Base-by-base conservation (phyloP, 495 filamentous ascomycete species). In the Talaromyces thailandensis region DNA sequence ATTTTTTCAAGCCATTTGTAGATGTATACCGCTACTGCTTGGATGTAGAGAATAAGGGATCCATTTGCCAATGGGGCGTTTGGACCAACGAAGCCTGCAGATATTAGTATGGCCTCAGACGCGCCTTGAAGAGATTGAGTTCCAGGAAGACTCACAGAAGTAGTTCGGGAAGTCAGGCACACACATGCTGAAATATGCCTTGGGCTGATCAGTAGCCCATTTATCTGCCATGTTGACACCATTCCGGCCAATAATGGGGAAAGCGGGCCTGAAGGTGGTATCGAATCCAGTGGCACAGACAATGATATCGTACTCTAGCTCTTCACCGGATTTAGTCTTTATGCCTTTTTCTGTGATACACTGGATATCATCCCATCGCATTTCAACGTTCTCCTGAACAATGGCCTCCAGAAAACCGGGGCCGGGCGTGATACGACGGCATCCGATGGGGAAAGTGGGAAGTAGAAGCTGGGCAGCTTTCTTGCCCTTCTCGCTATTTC, bases 11-110 rank as follows among this genome's bases (percentile, higher is more conserved):
- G 64, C 26, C 74, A 63, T 63, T 75, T 71, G 43, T 72, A 59
- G 63, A 79, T 73, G 66, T 79, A 79, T 60, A 74, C 73, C 3
- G 71, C 75, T n/a, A 71, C 67, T 12, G 65, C 69, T 60, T 78
- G 76, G 25, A 74, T 68, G 21, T 64, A 69, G 40, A 68, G 64
- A 32, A 72, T 66, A 3, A 70, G 56, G 1, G 68, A 65, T 6
- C 70, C 71, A 53, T 52, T 59, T 2, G 74, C 88, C 0, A 40
- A 4, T 4, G 35, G 35, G 14, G 35, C 35, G 16, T 40, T 40
- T 4, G 35, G 35, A 16, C 35, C 35, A 9, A 40, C 35, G 35
- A 40, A 40, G 35, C 35, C 35, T 40, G 14, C 11, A 16, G 9
- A 40, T 40, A 16, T 40, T 16, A 40, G 35, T 40, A 40, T 16